These are phyloP conservation scores for Allomyces arbusculus DNA, from an alignment of 192 early-diverging fungal species.

Conservation along the genomic window DNA sequence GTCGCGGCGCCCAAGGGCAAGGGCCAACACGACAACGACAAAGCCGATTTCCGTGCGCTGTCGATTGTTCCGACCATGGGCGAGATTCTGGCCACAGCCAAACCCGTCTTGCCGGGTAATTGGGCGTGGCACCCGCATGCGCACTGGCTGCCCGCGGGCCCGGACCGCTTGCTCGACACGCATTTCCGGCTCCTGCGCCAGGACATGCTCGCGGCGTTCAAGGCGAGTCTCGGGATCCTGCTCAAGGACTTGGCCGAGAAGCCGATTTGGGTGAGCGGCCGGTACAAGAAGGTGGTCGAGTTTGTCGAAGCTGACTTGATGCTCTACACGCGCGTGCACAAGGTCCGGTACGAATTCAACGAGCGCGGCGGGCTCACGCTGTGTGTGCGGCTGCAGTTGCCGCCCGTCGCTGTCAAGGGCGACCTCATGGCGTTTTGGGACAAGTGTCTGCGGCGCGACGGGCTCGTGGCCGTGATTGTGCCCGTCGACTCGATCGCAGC, in stretches of 20 bases:
- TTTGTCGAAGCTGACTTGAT: too few relatives aligned
- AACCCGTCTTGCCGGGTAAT: conserved; percentile 28
- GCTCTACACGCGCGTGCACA: too few relatives aligned
- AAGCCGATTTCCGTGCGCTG: conserved; percentile 18
- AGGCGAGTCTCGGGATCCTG: conserved; percentile 20
- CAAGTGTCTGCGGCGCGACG: neutral
- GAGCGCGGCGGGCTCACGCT: too few relatives aligned
- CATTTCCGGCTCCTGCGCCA: conserved; percentile 40
- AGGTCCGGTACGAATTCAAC: too few relatives aligned
- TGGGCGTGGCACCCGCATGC: conserved; percentile 11
- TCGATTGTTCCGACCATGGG: conserved; percentile 26
- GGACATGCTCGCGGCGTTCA: conserved; percentile 25
- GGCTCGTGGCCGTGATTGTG: conserved; percentile 1
- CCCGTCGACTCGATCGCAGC: neutral
- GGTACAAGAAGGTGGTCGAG: too few relatives aligned
- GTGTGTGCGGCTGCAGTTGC: too few relatives aligned
- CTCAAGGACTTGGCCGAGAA: conserved; percentile 4
- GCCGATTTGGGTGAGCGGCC: too few relatives aligned
- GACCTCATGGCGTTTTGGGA: neutral
- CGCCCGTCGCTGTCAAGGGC: neutral
- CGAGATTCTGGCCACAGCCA: conserved; percentile 16
- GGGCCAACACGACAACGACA: conserved; percentile 29
- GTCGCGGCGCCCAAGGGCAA: too few relatives aligned
- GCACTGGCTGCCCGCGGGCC: conserved; percentile 23
- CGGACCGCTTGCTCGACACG: conserved; percentile 25